A percentile compares a stretch with the other conserved stretches of the same genome.
Conservation (phyloP, 1,284 basidiomycete genomes). For the Rhodotorula sp. region DNA sequence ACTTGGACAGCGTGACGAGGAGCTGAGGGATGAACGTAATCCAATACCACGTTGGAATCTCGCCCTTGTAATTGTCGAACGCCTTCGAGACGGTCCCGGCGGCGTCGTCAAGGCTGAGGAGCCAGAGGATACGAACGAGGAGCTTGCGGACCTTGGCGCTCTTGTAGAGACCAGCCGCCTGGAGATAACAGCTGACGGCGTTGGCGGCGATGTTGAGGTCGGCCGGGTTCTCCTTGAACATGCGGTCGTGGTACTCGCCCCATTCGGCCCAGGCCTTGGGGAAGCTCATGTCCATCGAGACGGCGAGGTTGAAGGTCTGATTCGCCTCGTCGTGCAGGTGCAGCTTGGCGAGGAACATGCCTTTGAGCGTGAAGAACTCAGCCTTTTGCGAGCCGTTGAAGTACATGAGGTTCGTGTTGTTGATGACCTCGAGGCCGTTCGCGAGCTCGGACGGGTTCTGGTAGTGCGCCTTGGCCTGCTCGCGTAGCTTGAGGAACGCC, state of each 20-base stretch:
- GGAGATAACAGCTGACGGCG: slow-evolving; percentile 95
- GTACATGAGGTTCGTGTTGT: slow-evolving; percentile 99
- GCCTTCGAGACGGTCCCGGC: slow-evolving; percentile 73
- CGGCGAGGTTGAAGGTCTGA: slow-evolving; percentile 86
- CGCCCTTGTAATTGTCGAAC: slow-evolving; percentile 95
- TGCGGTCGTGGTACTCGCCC: slow-evolving; percentile 90
- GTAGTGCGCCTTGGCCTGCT: slow-evolving; percentile 99
- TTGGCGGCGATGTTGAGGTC: slow-evolving; percentile 75
- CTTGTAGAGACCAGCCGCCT: slow-evolving; percentile 95
- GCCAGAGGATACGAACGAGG: slow-evolving; percentile 88
- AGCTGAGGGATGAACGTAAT: slow-evolving; percentile 96
- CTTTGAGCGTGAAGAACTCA: slow-evolving; percentile 99
- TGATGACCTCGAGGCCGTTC: slow-evolving; percentile 95
- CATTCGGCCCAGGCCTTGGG: slow-evolving; percentile 99
- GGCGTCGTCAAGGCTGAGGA: slow-evolving; percentile 89
- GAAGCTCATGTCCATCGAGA: slow-evolving; percentile 91
- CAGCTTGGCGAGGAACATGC: slow-evolving; percentile 93
- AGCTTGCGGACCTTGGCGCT: slow-evolving; percentile 89
- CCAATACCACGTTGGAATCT: slow-evolving; percentile 98
- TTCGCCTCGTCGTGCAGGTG: slow-evolving; percentile 88
- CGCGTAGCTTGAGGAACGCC: slow-evolving; percentile 96
- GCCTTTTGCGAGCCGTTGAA: slow-evolving; percentile 94
- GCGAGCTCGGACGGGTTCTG: slow-evolving; percentile 91
- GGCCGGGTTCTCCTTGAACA: slow-evolving; percentile 73
- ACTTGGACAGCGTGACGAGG: slow-evolving; percentile 82